A percentile compares a stretch with the other conserved stretches of the same genome.
phyloP scores from a whole-genome alignment of 148 eudicot genomes.

The Spergularia marina region DNA sequence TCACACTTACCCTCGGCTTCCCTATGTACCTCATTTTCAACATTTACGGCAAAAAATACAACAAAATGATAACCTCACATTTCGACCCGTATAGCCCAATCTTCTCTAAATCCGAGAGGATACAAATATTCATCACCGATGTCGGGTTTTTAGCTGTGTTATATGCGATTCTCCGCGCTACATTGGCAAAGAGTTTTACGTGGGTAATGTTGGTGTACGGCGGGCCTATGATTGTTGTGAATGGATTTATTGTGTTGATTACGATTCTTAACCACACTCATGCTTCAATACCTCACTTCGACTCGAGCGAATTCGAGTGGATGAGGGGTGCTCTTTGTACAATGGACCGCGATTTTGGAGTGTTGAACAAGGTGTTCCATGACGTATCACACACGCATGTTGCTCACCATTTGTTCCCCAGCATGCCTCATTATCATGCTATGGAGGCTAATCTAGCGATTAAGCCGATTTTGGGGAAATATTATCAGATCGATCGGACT shows the following conservation, averaged over 20 bases:
- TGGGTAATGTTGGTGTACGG: too few relatives aligned
- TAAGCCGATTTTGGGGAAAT: conserved; percentile 64
- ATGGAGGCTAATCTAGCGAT: conserved; percentile 85
- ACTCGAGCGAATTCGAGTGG: conserved; percentile 82
- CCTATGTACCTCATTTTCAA: conserved; percentile 68
- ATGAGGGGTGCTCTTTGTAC: conserved; percentile 74
- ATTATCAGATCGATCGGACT: conserved; percentile 62
- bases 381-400: conserved; percentile 77
- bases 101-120: too few relatives aligned
- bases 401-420: conserved; percentile 74
- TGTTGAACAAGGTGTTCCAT: conserved; percentile 76
- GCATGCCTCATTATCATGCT: conserved; percentile 86
- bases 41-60: conserved; percentile 67
- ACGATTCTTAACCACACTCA: conserved; percentile 76
- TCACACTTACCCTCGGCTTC: conserved; percentile 69
- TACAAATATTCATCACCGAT: too few relatives aligned
- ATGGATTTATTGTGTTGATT: conserved; percentile 66
- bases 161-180: too few relatives aligned
- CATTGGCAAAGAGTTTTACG: too few relatives aligned
- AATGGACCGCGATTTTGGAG: conserved; percentile 66
- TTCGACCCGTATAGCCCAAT: too few relatives aligned
- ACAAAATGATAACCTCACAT: too few relatives aligned
- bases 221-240: conserved; percentile 64
- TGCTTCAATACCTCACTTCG: conserved; percentile 71
- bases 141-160: too few relatives aligned